Base-by-base conservation (phyloP, 805 yeast genomes). In the Maudiozyma pseudohumilis region DNA sequence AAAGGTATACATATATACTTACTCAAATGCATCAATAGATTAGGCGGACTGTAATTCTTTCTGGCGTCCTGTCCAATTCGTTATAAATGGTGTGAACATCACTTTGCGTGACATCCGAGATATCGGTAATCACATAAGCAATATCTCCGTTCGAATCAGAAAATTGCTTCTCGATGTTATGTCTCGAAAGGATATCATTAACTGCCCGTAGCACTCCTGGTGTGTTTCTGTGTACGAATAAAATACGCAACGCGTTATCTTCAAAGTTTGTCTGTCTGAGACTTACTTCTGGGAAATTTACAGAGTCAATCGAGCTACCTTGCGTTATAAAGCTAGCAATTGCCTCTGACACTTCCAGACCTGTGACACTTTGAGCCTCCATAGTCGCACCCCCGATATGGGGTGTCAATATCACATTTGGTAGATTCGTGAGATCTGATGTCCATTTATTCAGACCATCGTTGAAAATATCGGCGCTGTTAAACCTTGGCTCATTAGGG, bases 321-420 rank as follows among this genome's bases (percentile, higher is more conserved):
- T 89, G 97, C 66, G 86, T 88, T 61, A 92, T 80, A 69, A 86
- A 92, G 59, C 83, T 84, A 47, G 86, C 71, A 53, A 89, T 70
- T 22, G 94, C 77, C 35, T 82, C 69, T 42, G 80, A 84, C 43
- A 89, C 97, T 69, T 92, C 97, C 42, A 86, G 69, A 65, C 97
- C 97, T 55, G 89, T 92, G 28, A 96, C 95, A 39, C 83, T 73
- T 72, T 92, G 97, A 23, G 97, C 96, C 70, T 89, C 98, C 65
- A 88, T 96, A 33, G 98, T 89, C 34, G 96, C 86, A 47, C 97
- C 98, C 64, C 98, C 98, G 52, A 89, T 89, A 60, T 89, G 97
- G 19, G 98, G 97, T 40, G 96, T 79, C 55, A 89, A 72, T 46
- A 92, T 87, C 44, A 89, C 77, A 65, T 89, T 92, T 66, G 88